Evolutionary conservation across 306 rosid genomes (phyloP).

Genomic region (Senna tora): DNA sequence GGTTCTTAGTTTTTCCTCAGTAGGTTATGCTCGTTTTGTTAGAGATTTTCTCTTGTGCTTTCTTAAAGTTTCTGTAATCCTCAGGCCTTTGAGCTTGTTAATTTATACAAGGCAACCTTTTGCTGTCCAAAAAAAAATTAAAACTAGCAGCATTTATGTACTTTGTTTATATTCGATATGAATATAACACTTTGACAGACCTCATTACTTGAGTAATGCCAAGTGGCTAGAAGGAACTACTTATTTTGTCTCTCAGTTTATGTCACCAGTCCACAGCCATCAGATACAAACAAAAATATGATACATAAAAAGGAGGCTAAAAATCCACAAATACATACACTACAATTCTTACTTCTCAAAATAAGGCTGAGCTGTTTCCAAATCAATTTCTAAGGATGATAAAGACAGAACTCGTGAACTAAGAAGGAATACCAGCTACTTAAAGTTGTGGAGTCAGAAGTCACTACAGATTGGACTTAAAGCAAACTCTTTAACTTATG

Average conservation of each 20-base stretch:
- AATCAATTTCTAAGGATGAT: not conserved
- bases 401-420: slow-evolving; percentile 3
- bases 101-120: not conserved
- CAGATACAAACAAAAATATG: not conserved
- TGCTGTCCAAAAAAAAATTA: not conserved
- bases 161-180: not conserved
- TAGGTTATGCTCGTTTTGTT: not conserved
- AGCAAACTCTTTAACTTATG: slow-evolving; percentile 5
- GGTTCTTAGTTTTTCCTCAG: not conserved
- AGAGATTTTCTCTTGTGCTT: not conserved
- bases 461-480: not conserved
- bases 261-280: slow-evolving; percentile 21
- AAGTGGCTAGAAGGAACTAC: slow-evolving; percentile 18
- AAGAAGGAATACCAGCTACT: not conserved
- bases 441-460: not conserved
- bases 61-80: not conserved
- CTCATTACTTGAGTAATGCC: slow-evolving; percentile 25
- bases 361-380: slow-evolving; percentile 9
- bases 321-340: not conserved
- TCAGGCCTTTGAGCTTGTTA: not conserved
- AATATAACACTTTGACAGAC: slow-evolving; percentile 2
- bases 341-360: not conserved
- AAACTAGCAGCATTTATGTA: not conserved
- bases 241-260: slow-evolving; percentile 17
- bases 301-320: not conserved